Evolutionary conservation across 2,329 filamentous ascomycete species (phyloP).

Genomic region (Macroventuria anomochaeta): DNA sequence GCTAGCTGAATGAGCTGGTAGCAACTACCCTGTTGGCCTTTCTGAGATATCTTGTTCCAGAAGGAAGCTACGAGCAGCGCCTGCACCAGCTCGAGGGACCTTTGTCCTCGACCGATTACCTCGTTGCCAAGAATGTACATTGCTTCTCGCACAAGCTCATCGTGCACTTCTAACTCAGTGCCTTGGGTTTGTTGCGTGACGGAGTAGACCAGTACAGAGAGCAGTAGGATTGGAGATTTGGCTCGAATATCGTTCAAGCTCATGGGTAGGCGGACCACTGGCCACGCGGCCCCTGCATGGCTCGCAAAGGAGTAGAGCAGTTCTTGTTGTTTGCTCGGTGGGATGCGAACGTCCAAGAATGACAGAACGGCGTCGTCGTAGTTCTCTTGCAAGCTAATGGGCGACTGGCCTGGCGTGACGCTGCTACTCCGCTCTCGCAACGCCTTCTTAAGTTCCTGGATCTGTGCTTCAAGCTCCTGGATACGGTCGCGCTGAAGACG

Average conservation of each 20-base stretch:
- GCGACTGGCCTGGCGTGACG: slow-evolving; percentile 26
- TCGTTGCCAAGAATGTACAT: slow-evolving; percentile 32
- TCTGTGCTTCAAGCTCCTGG: slow-evolving; percentile 34
- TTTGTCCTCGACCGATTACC: slow-evolving; percentile 31
- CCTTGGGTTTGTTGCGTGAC: slow-evolving; percentile 31
- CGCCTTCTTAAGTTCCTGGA: slow-evolving; percentile 28
- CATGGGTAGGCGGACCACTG: slow-evolving; percentile 18
- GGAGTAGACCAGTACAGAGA: slow-evolving; percentile 28
- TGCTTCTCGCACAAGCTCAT: slow-evolving; percentile 33
- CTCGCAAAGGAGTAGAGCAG: slow-evolving; percentile 25
- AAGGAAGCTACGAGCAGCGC: slow-evolving; percentile 33
- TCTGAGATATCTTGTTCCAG: slow-evolving; percentile 32
- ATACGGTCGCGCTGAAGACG: slow-evolving; percentile 39
- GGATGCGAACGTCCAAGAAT: slow-evolving; percentile 32
- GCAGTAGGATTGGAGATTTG: slow-evolving; percentile 33
- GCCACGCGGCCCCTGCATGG: slow-evolving; percentile 30
- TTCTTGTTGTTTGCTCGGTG: slow-evolving; percentile 27
- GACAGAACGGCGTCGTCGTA: slow-evolving; percentile 26
- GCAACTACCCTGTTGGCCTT: slow-evolving; percentile 29
- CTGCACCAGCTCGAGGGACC: slow-evolving; percentile 38
- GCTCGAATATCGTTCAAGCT: slow-evolving; percentile 26
- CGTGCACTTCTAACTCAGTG: slow-evolving; percentile 28
- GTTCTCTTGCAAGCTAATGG: slow-evolving; percentile 22
- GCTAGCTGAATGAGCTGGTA: slow-evolving; percentile 38
- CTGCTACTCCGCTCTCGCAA: slow-evolving; percentile 27